Evolutionary conservation across 371 early-diverging fungal genomes (phyloP), one percentile per base, ranked within the genome.

Genomic region (Fennellomyces sp.): DNA sequence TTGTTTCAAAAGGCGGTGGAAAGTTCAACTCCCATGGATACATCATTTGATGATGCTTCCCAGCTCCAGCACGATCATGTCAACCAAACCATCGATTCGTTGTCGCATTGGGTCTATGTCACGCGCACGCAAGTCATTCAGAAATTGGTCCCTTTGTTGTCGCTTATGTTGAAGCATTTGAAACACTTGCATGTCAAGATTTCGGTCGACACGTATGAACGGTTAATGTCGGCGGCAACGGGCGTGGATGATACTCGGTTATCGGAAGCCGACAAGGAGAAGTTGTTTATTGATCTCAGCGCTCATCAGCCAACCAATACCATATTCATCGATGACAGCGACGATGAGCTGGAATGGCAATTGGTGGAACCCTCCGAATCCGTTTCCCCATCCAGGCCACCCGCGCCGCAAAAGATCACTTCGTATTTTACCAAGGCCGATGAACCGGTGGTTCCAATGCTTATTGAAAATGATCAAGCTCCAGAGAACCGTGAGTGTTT

Each of bases 31-130:
- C 55, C 55, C 17, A 28, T 35, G 23, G 59, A 58, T 30, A 25
- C 36, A 1, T 19, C 52, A 0, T 48, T 52, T 25, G 57, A 26
- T 25, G 56, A 65, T 10, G 57, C 30, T 6, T n/a, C 50, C 7
- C 29, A 38, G 6, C 45, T 67, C 10, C 55, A 58, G 2, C 66
- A 58, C 28, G 66, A 63, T 26, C 25, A 33, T 19, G 35, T 72
- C 17, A 66, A 52, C 31, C 27, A 65, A 10, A 45, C 68, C 0
- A 45, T 66, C 21, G 69, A 76, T 41, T 62, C 73, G 8, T 41
- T 81, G n/a, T 81, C 81, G 1, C 67, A 70, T 11, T 81, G 81
- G 81, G 61, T 76, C 11, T 76, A 69, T 49, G 78, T 78, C 0
- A 78, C 74, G 0, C 72, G 78, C 0, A 42, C 58, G n/a, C 69